Percentiles rank a stretch among this genome's conserved stretches.
phyloP scores from a whole-genome alignment of 345 rosid species.

The Trapa incisa region DNA sequence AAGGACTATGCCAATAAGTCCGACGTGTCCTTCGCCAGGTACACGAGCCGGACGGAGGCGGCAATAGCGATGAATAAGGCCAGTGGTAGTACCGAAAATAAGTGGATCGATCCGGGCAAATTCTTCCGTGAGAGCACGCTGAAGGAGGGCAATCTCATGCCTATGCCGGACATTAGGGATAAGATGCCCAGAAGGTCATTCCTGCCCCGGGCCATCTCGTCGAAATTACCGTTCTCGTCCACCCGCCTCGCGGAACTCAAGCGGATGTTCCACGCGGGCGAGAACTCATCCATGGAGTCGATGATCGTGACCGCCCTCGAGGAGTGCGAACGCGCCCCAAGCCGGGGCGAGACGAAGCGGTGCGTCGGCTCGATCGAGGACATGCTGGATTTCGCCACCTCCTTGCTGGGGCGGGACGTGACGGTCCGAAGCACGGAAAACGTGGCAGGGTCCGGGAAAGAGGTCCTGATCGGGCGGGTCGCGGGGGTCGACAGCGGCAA shows the following conservation, averaged over 20 bases:
- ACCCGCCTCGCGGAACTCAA: conserved; percentile 15
- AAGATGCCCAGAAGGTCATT: conserved; percentile 82
- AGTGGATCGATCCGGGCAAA: too few relatives aligned
- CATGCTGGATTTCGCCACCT: too few relatives aligned
- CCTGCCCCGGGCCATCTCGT: conserved; percentile 28
- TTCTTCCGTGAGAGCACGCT: conserved; percentile 56
- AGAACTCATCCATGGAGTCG: conserved; percentile 23
- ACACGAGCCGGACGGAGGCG: conserved; percentile 9
- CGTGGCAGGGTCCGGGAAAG: conserved; percentile 18
- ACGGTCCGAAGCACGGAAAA: conserved; percentile 22
- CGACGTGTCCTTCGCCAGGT: conserved; percentile 9
- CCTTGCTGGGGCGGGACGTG: conserved; percentile 17
- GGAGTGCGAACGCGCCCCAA: too few relatives aligned
- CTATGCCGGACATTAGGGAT: conserved; percentile 79
- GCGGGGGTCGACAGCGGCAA: conserved; percentile 26
- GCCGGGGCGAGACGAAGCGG: too few relatives aligned
- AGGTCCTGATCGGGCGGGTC: conserved; percentile 26
- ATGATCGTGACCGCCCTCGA: too few relatives aligned
- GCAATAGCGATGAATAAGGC: too few relatives aligned
- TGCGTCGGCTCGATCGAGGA: too few relatives aligned
- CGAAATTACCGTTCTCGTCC: conserved; percentile 26
- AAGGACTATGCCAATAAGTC: conserved; percentile 17
- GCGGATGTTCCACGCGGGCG: conserved; percentile 20
- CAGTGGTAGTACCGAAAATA: too few relatives aligned
- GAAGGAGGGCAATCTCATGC: conserved; percentile 50